Conservation (phyloP, 495 filamentous ascomycete genomes). For the Aspergillus ellipticus region DNA sequence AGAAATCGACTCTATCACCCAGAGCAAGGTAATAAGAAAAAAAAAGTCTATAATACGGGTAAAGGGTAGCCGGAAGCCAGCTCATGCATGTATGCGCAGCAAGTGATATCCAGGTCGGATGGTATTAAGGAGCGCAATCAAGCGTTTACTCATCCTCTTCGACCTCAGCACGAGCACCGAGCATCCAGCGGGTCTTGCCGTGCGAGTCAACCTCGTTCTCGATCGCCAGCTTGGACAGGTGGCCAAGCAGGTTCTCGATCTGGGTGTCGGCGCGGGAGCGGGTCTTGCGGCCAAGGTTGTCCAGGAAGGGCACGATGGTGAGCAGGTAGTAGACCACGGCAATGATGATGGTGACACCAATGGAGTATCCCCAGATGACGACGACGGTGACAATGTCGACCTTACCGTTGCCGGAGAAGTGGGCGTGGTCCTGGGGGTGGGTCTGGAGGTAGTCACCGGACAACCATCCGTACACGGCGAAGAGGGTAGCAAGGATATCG, state of each 20-base stretch:
- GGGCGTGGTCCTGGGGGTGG: slow-evolving; percentile 40
- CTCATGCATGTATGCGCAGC: slow-evolving; percentile 29
- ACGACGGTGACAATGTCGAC: slow-evolving; percentile 75
- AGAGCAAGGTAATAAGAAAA: slow-evolving; percentile 33
- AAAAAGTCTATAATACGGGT: slow-evolving; percentile 46
- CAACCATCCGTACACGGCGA: slow-evolving; percentile 72
- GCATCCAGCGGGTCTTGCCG: slow-evolving; percentile 56
- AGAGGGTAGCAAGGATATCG: slow-evolving; percentile 66
- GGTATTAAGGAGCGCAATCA: slow-evolving; percentile 23
- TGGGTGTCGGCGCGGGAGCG: slow-evolving; percentile 67
- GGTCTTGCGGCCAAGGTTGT: slow-evolving; percentile 78
- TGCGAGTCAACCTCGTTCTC: slow-evolving; percentile 60
- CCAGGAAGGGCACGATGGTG: slow-evolving; percentile 61
- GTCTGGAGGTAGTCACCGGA: slow-evolving; percentile 43
- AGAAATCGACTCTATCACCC: slow-evolving; percentile 40
- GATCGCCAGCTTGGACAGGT: slow-evolving; percentile 71
- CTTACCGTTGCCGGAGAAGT: slow-evolving; percentile 56
- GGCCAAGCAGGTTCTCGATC: slow-evolving; percentile 77
- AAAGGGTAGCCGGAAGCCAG: slow-evolving; percentile 21
- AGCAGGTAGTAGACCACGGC: slow-evolving; percentile 75
- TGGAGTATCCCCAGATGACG: slow-evolving; percentile 74
- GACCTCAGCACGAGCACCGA: slow-evolving; percentile 57
- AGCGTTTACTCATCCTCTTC: slow-evolving; percentile 63
- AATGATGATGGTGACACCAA: slow-evolving; percentile 73
- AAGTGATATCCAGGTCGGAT: slow-evolving; percentile 30